A percentile compares a stretch with the other conserved stretches of the same genome.
Conservation (phyloP, 2,329 filamentous ascomycete species). For the Phialemoniopsis sp. region DNA sequence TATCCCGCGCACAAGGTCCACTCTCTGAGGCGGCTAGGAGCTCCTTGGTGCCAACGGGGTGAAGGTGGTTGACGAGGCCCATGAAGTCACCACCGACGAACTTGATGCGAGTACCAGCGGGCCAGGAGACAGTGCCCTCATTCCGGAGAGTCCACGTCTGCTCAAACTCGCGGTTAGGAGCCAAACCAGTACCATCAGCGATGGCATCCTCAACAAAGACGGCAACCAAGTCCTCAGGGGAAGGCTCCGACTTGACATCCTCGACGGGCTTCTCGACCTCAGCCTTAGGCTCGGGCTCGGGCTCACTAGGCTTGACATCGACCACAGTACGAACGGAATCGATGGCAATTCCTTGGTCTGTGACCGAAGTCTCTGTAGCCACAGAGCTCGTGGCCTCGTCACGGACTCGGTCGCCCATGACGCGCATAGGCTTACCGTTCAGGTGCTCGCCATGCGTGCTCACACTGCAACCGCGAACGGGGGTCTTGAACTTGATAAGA, state of each 20-base stretch:
- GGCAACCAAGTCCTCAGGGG: conserved; percentile 32
- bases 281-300: conserved; percentile 28
- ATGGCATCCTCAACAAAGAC: conserved; percentile 76
- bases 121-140: conserved; percentile 75
- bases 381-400: neutral
- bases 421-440: conserved; percentile 58
- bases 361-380: conserved; percentile 1
- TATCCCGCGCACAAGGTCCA: conserved; percentile 64
- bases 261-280: conserved; percentile 11
- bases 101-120: conserved; percentile 82
- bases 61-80: conserved; percentile 80
- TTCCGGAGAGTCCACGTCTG: conserved; percentile 93
- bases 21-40: conserved; percentile 79
- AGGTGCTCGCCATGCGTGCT: conserved; percentile 78
- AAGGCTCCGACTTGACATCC: conserved; percentile 2
- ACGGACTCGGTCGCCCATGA: conserved; percentile 63
- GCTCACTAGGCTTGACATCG: conserved; percentile 65
- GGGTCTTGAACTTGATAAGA: conserved; percentile 93
- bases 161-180: conserved; percentile 70
- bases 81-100: conserved; percentile 95
- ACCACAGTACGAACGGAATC: conserved; percentile 66
- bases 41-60: conserved; percentile 73
- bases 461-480: conserved; percentile 82
- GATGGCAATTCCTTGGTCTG: conserved; percentile 35
- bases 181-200: conserved; percentile 69